Evolutionary conservation across 345 rosid genomes (phyloP).

Genomic region (Dipteronia sinensis): DNA sequence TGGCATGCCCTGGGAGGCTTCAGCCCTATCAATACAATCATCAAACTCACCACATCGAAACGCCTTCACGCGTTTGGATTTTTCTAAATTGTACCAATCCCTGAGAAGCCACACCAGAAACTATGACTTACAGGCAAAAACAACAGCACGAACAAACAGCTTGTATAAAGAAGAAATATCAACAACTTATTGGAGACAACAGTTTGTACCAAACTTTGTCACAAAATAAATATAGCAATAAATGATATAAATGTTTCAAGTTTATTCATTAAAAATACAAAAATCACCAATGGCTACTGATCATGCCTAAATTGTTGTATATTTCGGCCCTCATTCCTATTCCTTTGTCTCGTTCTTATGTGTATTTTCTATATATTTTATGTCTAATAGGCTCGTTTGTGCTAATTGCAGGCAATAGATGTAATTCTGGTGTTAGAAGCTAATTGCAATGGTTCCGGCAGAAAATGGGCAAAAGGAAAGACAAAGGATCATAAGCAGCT

Average conservation of each 20-base stretch:
- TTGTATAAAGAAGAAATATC: background rate
- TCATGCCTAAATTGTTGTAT: too few relatives aligned
- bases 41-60: constrained; percentile 98
- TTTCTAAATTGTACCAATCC: constrained; percentile 99
- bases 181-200: background rate
- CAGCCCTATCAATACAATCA: constrained; percentile 93
- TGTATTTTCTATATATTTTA: too few relatives aligned
- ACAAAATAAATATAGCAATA: background rate
- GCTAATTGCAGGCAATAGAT: too few relatives aligned
- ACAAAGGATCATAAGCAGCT: too few relatives aligned
- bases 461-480: too few relatives aligned
- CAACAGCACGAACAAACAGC: background rate
- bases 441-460: too few relatives aligned
- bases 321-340: too few relatives aligned
- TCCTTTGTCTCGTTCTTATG: too few relatives aligned
- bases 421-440: too few relatives aligned
- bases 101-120: constrained; percentile 41
- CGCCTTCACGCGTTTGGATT: constrained; percentile 95
- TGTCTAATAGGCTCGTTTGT: too few relatives aligned
- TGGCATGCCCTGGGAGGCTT: constrained; percentile 73
- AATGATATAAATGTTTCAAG: background rate
- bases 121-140: background rate
- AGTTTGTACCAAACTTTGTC: background rate
- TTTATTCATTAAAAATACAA: background rate
- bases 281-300: background rate